Base-by-base conservation (phyloP, 2,329 filamentous ascomycete genomes). In the Apiospora saccharicola region DNA sequence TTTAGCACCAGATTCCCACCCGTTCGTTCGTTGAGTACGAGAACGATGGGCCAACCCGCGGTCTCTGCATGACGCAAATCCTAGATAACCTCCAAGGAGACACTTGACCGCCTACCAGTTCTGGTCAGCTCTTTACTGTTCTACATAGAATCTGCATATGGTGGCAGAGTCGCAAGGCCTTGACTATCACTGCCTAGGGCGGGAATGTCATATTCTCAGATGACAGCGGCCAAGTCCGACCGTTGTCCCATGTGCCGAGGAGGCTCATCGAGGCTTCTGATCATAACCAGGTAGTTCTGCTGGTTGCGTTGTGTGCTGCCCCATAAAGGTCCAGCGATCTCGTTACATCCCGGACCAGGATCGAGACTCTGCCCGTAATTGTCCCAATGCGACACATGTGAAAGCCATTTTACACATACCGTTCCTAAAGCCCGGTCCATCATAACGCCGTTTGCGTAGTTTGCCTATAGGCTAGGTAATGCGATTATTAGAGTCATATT, bases 271-370 rank as follows among this genome's bases (percentile, higher is more conserved):
- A 41, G 4, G 57, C 57, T 64, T 64, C 57, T 64, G 57, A 64
- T 64, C 16, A 61, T 30, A 37, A 61, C 53, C 53, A 37, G 53
- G 53, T 61, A 61, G 30, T 61, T 61, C 30, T 37, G 53, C 30
- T 19, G 4, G 53, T 61, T 37, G 57, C 57, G 41, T 41, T 34
- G 57, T n/a, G 57, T 19, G 37, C 13, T 64, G 57, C 57, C 30
- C 57, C 57, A 64, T 64, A 19, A 64, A 13, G 57, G 34, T 64
- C 57, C 57, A 64, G 57, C 57, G 30, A 64, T 64, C 57, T 41
- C 57, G 57, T 64, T 64, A 64, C 57, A 64, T 64, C 57, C 57
- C 57, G 57, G 57, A 24, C 57, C 34, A 64, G 57, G 30, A 64
- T 64, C 57, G 34, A 64, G 57, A 34, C 53, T 37, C 34, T 64